Evolutionary conservation across 352 stramenopile genomes (phyloP), one percentile per base, ranked within the genome.

Genomic region (Elongisporangium prolatum): DNA sequence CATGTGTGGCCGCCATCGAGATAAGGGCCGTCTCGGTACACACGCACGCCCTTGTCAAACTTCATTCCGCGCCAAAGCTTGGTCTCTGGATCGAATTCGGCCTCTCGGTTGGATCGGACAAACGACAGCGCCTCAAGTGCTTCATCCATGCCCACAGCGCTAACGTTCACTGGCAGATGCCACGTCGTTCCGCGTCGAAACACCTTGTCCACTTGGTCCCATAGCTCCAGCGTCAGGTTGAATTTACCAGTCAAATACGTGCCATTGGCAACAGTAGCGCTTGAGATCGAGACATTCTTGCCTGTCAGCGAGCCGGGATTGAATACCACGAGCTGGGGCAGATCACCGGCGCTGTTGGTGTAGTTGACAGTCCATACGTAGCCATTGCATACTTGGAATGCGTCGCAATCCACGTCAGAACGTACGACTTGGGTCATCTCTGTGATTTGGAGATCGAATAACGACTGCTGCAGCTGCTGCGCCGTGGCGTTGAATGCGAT

Each of bases 41-140:
- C 80, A 3, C 80, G 80, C 10, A 93, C 83, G 13, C 83, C 83
- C 52, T 89, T 90, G 50, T 90, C 80, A 40, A 90, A 88, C 57
- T 75, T 70, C 21, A 80, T 71, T 0, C 76, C 80, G 3, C 77
- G 74, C 60, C 72, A 77, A 0, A 75, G 21, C n/a, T 67, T 59
- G 5, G 77, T 88, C 57, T 86, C 74, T 0, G 72, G 70, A 25
- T 86, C 60, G 40, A 77, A 90, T 50, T 93, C 83, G 0, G 65
- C 75, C 21, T 89, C 76, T 13, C 83, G 72, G 47, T 91, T 84
- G 1, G 83, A 89, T 2, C 70, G 74, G 17, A 93, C 81, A 48
- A 89, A 93, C 1, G 56, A 54, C 1, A 93, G 60, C 0, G 83
- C 75, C 47, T 93, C 83, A 0, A 93, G 64, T 0, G 83, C 83